Conservation (phyloP, 2,329 filamentous ascomycete species). For the Plectosphaerella plurivora region DNA sequence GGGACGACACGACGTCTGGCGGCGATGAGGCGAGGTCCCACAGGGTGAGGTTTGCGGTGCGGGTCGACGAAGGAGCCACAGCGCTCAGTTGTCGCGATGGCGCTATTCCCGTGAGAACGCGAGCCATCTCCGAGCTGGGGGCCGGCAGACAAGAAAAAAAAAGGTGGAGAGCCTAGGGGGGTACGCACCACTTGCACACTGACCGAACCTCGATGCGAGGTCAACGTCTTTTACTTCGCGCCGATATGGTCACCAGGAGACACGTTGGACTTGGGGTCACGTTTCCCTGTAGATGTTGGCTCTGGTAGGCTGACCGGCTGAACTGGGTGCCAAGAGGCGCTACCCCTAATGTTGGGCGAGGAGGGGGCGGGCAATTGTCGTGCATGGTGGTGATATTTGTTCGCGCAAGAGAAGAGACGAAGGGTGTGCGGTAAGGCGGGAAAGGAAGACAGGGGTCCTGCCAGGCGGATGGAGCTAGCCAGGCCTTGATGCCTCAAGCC, state of each 20-base stretch:
- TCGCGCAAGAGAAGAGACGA: background rate
- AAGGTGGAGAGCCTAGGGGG: background rate
- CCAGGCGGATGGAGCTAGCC: background rate
- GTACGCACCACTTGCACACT: background rate
- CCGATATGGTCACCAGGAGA: background rate
- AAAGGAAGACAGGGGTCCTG: background rate
- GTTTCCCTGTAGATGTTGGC: background rate
- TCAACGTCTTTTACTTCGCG: background rate
- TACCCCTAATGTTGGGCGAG: background rate
- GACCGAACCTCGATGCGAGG: background rate
- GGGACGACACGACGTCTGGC: background rate
- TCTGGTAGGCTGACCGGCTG: background rate
- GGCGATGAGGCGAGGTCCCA: slow-evolving; percentile 1
- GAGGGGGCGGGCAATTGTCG: background rate
- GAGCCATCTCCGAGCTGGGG: slow-evolving; percentile 1
- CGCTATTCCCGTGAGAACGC: background rate
- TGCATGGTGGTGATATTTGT: background rate
- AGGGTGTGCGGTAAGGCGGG: background rate
- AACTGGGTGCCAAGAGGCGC: background rate
- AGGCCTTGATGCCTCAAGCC: background rate
- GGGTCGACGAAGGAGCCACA: background rate
- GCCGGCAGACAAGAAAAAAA: background rate
- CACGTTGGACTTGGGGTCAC: background rate
- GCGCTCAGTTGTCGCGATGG: background rate
- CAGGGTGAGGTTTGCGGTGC: background rate